These are phyloP conservation scores for Cordyceps cicadae DNA, from an alignment of 2,329 filamentous ascomycete genomes.

Conservation along the genomic window DNA sequence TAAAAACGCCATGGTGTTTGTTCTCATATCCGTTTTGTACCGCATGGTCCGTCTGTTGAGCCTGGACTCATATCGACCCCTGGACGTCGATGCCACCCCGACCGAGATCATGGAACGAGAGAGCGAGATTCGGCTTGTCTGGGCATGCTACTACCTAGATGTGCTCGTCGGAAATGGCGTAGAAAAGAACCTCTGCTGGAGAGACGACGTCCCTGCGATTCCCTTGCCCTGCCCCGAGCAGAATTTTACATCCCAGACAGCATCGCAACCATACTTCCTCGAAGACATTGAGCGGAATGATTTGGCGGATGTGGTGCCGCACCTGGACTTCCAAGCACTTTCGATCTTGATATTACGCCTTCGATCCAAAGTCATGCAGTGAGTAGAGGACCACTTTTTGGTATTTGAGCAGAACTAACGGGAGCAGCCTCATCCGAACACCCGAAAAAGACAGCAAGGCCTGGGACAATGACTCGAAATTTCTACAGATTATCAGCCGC, in stretches of 20 bases:
- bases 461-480: constrained; percentile 6
- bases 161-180: constrained; percentile 16
- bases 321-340: constrained; percentile 15
- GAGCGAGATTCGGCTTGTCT: constrained; percentile 17
- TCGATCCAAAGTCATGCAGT: constrained; percentile 16
- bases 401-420: not conserved
- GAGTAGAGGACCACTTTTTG: not conserved
- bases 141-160: constrained; percentile 19
- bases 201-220: constrained; percentile 15
- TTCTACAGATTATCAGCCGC: constrained; percentile 15
- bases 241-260: constrained; percentile 13
- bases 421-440: constrained; percentile 16
- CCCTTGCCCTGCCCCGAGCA: constrained; percentile 17
- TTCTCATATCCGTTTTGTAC: constrained; percentile 16
- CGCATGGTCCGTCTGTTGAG: constrained; percentile 17
- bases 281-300: constrained; percentile 12
- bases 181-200: constrained; percentile 18
- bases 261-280: constrained; percentile 9
- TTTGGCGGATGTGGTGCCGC: constrained; percentile 6
- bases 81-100: not conserved
- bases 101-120: constrained; percentile 15
- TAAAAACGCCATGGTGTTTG: constrained; percentile 17
- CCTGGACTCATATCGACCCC: constrained; percentile 14
- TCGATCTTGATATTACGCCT: constrained; percentile 16
- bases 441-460: constrained; percentile 11